Evolutionary conservation across 2,329 filamentous ascomycete genomes (phyloP), one percentile per base, ranked within the genome.

Genomic region (Fusarium succisae): DNA sequence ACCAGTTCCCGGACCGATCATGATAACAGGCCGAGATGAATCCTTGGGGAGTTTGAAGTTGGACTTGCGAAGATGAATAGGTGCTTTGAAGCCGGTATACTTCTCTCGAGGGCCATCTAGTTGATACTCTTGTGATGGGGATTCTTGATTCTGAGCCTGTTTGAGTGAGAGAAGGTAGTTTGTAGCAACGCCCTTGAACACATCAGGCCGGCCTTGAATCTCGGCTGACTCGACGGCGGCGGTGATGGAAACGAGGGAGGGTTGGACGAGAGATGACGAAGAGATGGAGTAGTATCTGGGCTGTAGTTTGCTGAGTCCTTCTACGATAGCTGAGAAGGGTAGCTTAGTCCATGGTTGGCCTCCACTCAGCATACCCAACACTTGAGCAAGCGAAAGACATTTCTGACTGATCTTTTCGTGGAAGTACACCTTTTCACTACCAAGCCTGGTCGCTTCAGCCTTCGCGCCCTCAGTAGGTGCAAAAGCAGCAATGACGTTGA

Each of bases 201-300:
- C 6, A 17, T 38, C 41, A 5, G 50, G 24, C 2, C 69, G 48
- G 1, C 55, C 56, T 9, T 35, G 18, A 14, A 70, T 35, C 7
- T 45, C 28, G 5, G 48, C 39, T 4, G 62, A 64, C 26, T 72
- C 69, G 2, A 74, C 59, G 0, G 59, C 69, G 0, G 28, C 59
- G 1, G 61, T 74, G 37, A 74, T 64, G 1, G 71, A 72, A 8
- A 74, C 24, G 2, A 12, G 26, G 3, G 57, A 61, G 1, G 71
- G 66, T 17, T 72, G 69, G 2, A 66, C 59, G 3, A 72, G 28
- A 0, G 71, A 72, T 8, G 71, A 74, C 2, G 71, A 74, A 0
- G 71, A 72, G 1, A 72, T 74, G 41, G 71, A 74, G 43, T 74
- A 74, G 24, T 72, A 74, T 8, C 71, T 47, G 1, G 69, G 71